Conservation (phyloP, 164 flowering plant species). For the Akebia trifoliata region DNA sequence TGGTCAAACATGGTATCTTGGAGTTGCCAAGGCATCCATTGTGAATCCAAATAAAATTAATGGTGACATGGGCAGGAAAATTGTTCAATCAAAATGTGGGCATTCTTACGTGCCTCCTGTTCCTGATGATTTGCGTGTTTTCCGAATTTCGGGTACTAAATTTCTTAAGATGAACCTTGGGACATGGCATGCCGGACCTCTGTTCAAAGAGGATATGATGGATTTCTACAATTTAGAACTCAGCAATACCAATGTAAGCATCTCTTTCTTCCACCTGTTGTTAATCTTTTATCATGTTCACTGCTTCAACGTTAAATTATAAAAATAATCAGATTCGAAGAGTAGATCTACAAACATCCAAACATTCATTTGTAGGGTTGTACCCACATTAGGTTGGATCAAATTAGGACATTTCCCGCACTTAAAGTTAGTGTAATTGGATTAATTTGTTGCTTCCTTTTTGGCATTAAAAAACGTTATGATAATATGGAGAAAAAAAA, state of each 20-base stretch:
- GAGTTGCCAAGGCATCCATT: conserved; percentile 74
- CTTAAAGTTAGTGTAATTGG: too few species aligned
- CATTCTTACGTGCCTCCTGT: conserved; percentile 73
- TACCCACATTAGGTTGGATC: too few species aligned
- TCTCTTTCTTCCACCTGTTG: background rate
- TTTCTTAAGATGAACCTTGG: conserved; percentile 79
- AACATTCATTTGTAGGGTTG: too few species aligned
- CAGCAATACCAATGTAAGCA: conserved; percentile 83
- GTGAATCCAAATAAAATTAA: conserved; percentile 24
- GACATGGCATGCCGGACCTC: conserved; percentile 98
- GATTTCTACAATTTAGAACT: conserved; percentile 89
- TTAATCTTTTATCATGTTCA: background rate
- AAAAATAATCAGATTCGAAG: too few species aligned
- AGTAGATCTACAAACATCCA: too few species aligned
- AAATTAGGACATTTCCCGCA: too few species aligned
- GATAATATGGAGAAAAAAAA: too few species aligned
- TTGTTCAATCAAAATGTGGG: conserved; percentile 52
- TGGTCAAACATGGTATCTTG: conserved; percentile 82
- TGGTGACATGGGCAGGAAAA: conserved; percentile 8
- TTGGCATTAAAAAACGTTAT: too few species aligned
- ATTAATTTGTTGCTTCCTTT: too few species aligned
- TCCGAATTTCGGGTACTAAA: conserved; percentile 66
- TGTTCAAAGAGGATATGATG: conserved; percentile 50
- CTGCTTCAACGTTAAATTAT: background rate
- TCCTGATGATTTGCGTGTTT: conserved; percentile 55